Conservation (phyloP, 2,329 filamentous ascomycete species). For the Fusarium sp. region DNA sequence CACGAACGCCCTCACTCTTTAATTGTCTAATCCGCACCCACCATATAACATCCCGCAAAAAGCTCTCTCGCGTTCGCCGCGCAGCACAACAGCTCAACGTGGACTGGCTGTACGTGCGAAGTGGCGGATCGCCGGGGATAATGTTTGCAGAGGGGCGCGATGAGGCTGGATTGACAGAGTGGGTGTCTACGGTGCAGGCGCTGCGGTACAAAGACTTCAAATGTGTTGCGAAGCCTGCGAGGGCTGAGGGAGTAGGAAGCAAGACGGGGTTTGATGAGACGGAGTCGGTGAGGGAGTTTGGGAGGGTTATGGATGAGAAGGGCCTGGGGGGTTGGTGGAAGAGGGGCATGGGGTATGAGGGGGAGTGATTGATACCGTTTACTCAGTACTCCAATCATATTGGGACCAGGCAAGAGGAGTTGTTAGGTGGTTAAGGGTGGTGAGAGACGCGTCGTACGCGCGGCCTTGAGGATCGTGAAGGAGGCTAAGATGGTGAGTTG, state of each 20-base stretch:
- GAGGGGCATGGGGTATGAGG: constrained; percentile 68
- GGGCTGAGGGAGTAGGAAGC: background rate
- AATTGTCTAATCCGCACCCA: constrained; percentile 76
- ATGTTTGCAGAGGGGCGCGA: constrained; percentile 77
- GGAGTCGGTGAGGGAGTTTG: constrained; percentile 72
- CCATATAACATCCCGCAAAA: constrained; percentile 84
- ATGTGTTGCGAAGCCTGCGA: constrained; percentile 58
- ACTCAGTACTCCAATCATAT: too few relatives aligned
- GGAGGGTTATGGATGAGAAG: constrained; percentile 65
- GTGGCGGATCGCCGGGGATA: constrained; percentile 75
- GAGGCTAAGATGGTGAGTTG: background rate
- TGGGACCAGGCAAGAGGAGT: background rate
- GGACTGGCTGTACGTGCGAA: constrained; percentile 70
- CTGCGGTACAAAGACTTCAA: constrained; percentile 80
- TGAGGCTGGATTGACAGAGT: constrained; percentile 65
- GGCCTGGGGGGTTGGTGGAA: constrained; percentile 74
- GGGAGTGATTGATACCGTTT: background rate
- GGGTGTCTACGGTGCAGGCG: constrained; percentile 72
- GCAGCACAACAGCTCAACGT: constrained; percentile 68
- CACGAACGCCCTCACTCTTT: constrained; percentile 31
- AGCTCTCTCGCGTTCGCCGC: constrained; percentile 68
- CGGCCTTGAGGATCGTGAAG: constrained; percentile 6
- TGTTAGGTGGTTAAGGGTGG: background rate
- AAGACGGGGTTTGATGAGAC: constrained; percentile 62
- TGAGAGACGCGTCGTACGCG: constrained; percentile 19